These are phyloP conservation scores for Ottelia alismoides DNA, from an alignment of 106 monocot genomes.

Conservation along the genomic window DNA sequence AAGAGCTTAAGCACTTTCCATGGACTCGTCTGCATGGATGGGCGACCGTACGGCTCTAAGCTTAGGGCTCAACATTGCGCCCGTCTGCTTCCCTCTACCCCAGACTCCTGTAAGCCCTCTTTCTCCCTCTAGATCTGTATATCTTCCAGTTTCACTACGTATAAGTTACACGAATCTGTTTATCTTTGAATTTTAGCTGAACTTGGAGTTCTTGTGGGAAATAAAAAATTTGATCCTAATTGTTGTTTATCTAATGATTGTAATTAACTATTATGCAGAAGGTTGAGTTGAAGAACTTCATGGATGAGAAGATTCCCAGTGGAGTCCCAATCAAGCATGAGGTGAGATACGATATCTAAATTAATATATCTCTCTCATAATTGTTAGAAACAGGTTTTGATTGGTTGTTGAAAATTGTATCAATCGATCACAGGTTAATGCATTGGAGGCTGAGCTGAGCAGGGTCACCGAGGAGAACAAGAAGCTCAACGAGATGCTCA, in stretches of 20 bases:
- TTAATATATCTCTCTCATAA: neutral
- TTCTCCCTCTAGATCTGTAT: neutral
- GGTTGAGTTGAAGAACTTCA: conserved; percentile 1
- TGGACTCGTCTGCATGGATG: too few species aligned
- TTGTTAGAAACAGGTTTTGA: neutral
- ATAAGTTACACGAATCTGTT: neutral
- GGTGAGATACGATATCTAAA: neutral
- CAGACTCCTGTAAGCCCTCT: neutral
- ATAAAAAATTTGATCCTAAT: too few species aligned
- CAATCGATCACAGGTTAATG: neutral
- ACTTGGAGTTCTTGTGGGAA: neutral
- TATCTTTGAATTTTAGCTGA: neutral
- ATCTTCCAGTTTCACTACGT: neutral
- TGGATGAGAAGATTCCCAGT: neutral
- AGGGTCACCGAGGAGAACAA: conserved; percentile 44
- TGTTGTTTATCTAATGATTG: too few species aligned
- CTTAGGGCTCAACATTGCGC: conserved; percentile 17
- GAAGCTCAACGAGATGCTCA: conserved; percentile 31
- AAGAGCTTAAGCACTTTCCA: too few species aligned
- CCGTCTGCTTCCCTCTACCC: conserved; percentile 2
- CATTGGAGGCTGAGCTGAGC: conserved; percentile 23
- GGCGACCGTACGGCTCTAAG: conserved; percentile 5
- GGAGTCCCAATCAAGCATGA: conserved; percentile 1
- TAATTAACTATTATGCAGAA: conserved; percentile 10
- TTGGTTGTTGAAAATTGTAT: neutral